Percentiles rank a stretch among this genome's conserved stretches.
Evolutionary conservation across 306 rosid species (phyloP).

Genomic region (Ochetophila trinervis): DNA sequence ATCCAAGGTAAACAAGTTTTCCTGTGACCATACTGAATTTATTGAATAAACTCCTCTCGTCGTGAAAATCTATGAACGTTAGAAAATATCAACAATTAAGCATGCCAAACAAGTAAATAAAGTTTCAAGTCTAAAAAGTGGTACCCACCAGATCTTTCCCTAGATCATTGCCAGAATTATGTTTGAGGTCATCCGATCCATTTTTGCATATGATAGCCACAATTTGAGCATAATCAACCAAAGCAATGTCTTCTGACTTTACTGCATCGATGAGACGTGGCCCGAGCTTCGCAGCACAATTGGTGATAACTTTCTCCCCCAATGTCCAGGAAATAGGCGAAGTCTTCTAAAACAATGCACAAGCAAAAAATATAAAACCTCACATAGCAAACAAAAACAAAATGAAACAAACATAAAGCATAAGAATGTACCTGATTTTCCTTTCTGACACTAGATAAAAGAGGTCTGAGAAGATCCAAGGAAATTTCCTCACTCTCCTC

Average conservation of each 20-base stretch:
- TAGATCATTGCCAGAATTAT: conserved; percentile 5
- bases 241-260: conserved; percentile 38
- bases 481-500: conserved; percentile 71
- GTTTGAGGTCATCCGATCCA: conserved; percentile 17
- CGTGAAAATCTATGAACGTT: conserved; percentile 16
- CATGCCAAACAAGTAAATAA: conserved; percentile 18
- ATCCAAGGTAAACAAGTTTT: neutral
- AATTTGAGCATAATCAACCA: conserved; percentile 45
- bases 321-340: conserved; percentile 59
- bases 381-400: conserved; percentile 10
- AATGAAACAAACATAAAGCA: conserved; percentile 13
- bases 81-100: conserved; percentile 14
- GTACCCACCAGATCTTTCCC: conserved; percentile 34
- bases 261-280: conserved; percentile 50
- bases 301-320: conserved; percentile 58
- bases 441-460: conserved; percentile 52
- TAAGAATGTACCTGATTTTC: conserved; percentile 51
- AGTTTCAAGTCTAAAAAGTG: neutral
- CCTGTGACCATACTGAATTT: neutral
- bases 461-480: conserved; percentile 46
- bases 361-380: conserved; percentile 16
- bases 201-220: conserved; percentile 49
- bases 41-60: conserved; percentile 15
- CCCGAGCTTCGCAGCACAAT: conserved; percentile 57
- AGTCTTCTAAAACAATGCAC: conserved; percentile 41